phyloP scores from a whole-genome alignment of 305 asterid species.

The Plantago coronopus region DNA sequence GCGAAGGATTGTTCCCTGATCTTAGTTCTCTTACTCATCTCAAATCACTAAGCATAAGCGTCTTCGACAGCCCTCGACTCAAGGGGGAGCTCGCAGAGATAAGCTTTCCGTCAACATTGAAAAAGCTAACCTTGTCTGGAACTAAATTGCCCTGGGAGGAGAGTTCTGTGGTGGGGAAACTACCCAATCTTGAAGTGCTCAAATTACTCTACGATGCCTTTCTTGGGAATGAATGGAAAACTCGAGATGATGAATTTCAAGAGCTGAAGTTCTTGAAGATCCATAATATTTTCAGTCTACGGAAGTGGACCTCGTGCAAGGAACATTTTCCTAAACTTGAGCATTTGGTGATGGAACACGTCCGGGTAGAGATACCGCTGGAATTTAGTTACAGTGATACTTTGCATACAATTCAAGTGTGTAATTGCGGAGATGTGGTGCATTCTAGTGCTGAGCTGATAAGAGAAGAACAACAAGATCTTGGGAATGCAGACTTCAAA shows the following conservation, averaged over 20 bases:
- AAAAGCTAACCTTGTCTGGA: constrained; percentile 14
- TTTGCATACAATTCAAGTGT: constrained; percentile 16
- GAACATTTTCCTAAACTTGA: constrained; percentile 8
- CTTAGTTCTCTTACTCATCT: constrained; percentile 7
- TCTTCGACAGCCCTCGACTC: not conserved
- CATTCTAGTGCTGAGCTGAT: not conserved
- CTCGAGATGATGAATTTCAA: constrained; percentile 15
- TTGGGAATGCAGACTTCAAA: constrained; percentile 18
- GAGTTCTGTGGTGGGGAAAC: constrained; percentile 11
- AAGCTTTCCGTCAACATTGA: constrained; percentile 14
- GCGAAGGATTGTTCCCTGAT: not conserved
- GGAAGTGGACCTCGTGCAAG: not conserved
- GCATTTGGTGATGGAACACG: not conserved
- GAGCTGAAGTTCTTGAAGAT: constrained; percentile 19
- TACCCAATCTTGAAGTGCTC: constrained; percentile 24
- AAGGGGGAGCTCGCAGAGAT: not conserved
- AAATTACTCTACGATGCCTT: constrained; percentile 12
- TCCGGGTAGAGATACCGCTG: constrained; percentile 17
- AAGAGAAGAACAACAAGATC: constrained; percentile 8
- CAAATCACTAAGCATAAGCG: constrained; percentile 10
- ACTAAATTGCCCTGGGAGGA: constrained; percentile 10
- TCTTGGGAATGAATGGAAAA: constrained; percentile 18
- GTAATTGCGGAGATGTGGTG: not conserved
- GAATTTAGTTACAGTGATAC: constrained; percentile 3
- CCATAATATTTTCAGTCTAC: not conserved